These are phyloP conservation scores for Simplicillium sp. DNA, from an alignment of 2,329 filamentous ascomycete species.

Conservation along the genomic window DNA sequence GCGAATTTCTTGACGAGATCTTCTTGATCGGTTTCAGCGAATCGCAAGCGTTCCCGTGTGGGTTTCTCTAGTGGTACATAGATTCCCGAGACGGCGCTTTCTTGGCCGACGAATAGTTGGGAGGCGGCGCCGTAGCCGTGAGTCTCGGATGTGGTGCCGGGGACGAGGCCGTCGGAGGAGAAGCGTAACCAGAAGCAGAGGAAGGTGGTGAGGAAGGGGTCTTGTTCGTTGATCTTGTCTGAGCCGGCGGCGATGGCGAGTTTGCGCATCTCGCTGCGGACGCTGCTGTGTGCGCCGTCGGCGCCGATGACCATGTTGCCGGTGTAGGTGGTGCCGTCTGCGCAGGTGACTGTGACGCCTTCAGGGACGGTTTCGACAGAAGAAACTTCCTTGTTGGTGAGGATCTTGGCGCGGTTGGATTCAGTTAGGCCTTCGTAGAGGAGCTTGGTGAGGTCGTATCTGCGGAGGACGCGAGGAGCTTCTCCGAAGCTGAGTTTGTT, in stretches of 20 bases:
- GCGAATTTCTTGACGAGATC: conserved; percentile 13
- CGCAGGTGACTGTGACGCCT: conserved; percentile 18
- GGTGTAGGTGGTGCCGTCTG: conserved; percentile 19
- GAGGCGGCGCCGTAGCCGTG: conserved; percentile 10
- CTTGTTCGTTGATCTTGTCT: conserved; percentile 12
- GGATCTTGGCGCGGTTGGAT: conserved; percentile 14
- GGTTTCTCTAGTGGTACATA: conserved; percentile 16
- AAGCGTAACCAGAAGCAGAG: conserved; percentile 13
- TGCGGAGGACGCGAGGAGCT: conserved; percentile 18
- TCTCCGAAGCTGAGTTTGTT: conserved; percentile 14
- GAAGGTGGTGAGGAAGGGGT: conserved; percentile 13
- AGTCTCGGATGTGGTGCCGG: conserved; percentile 8
- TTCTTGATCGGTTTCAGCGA: conserved; percentile 18
- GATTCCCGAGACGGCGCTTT: conserved; percentile 14
- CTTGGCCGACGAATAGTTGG: conserved; percentile 14
- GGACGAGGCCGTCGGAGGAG: conserved; percentile 3
- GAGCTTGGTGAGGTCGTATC: conserved; percentile 21
- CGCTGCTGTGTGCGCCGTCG: conserved; percentile 31
- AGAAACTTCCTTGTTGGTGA: conserved; percentile 15
- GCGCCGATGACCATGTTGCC: conserved; percentile 30
- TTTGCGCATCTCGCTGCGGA: conserved; percentile 22
- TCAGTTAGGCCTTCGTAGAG: conserved; percentile 20
- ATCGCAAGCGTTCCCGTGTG: conserved; percentile 14
- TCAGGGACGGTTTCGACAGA: conserved; percentile 11
- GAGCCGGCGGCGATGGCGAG: conserved; percentile 13